Evolutionary conservation across 495 filamentous ascomycete genomes (phyloP), one percentile per base, ranked within the genome.

Genomic region (Talaromyces proteolyticus): DNA sequence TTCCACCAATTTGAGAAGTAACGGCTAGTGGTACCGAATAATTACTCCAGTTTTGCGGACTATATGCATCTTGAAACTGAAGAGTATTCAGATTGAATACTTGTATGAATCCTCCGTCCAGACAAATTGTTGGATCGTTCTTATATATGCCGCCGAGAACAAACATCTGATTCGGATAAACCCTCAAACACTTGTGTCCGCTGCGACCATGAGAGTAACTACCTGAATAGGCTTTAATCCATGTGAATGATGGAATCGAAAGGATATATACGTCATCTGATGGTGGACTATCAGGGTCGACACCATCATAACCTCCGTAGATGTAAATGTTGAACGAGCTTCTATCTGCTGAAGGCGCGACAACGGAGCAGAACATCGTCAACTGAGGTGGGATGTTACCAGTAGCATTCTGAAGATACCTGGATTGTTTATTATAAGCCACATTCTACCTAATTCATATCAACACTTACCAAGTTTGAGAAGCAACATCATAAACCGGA

Each of bases 131-230:
- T n/a, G 20, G 3, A 21, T 62, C 72, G 4, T 7, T 16, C 14
- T 60, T 67, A 2, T 52, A 16, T 22, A 64, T 62, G 1, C 82
- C 81, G n/a, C 82, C 82, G 19, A 86, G 63, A 5, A 75, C 72
- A 57, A 86, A 63, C 80, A 86, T 84, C 54, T 82, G 77, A 57
- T 86, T 80, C 6, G 82, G 79, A 50, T 84, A 84, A 0, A 82
- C 78, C 59, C 66, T 78, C 24, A 79, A 65, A 49, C 82, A 86
- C 53, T 75, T 70, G 56, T 86, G 82, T 1, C 76, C 76, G 12
- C 70, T 75, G 22, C 82, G 76, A 17, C 58, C 78, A 40, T 75
- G 75, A 19, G 40, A 46, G 2, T 47, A n/a, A 0, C 26, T 63
- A 3, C 79, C 73, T 0, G 64, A 56, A 16, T 68, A 65, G 22